Percentiles rank a stretch among this genome's conserved stretches.
phyloP scores from a whole-genome alignment of 2,329 filamentous ascomycete species.

The Fusarium staphyleae region DNA sequence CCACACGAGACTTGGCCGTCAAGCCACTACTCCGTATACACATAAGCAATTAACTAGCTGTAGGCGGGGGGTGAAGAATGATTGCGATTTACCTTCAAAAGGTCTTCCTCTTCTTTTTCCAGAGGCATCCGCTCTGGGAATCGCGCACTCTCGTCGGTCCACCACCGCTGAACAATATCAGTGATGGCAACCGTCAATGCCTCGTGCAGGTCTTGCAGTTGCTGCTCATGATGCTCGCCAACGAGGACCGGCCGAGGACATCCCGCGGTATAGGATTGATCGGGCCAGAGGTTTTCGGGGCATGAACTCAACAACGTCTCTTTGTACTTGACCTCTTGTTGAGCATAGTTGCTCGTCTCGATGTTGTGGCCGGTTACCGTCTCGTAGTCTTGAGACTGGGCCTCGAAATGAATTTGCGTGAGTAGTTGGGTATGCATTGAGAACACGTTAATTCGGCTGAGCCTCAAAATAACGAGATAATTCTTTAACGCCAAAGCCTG shows the following conservation, averaged over 20 bases:
- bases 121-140: constrained; percentile 48
- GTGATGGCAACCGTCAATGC: constrained; percentile 44
- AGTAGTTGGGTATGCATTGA: constrained; percentile 19
- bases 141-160: constrained; percentile 42
- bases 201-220: constrained; percentile 42
- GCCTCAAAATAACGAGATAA: neutral
- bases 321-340: constrained; percentile 30
- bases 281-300: constrained; percentile 41
- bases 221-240: constrained; percentile 40
- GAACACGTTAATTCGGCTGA: neutral
- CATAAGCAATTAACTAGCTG: neutral
- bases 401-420: constrained; percentile 33
- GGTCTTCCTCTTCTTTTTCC: constrained; percentile 40
- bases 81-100: constrained; percentile 37
- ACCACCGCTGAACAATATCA: constrained; percentile 51
- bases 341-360: constrained; percentile 4
- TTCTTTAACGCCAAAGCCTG: neutral
- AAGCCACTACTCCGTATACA: constrained; percentile 44
- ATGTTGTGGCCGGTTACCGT: neutral
- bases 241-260: constrained; percentile 48
- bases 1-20: constrained; percentile 39
- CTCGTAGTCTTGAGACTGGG: constrained; percentile 4
- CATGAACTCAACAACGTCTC: constrained; percentile 34
- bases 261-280: constrained; percentile 37
- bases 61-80: neutral